Evolutionary conservation across 345 rosid species (phyloP), one percentile per base, ranked within the genome.

Genomic region (Draba incana): DNA sequence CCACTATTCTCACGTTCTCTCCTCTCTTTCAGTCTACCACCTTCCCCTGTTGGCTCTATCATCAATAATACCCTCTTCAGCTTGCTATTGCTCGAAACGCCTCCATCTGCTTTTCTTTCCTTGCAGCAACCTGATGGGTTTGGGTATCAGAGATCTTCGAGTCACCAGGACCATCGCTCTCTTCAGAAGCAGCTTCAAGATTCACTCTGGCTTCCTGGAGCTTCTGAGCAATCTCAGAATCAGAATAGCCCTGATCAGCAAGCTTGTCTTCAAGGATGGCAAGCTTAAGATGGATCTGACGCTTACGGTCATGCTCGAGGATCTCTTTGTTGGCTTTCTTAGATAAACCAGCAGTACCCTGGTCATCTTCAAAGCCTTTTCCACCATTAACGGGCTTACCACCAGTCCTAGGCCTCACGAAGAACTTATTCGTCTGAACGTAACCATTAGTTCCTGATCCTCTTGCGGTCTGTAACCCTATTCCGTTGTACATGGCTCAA

Each of bases 381-480:
- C 81, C 75, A 56, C 69, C 70, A 37, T 75, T 84, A n/a, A 84
- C 74, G 6, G 88, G 86, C 81, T 85, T 84, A 37, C 84, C 89
- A 8, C 93, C 85, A 42, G 48, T 68, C 76, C 75, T 92, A 4
- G 87, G 79, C 80, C 68, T 92, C 58, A 92, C 86, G 8, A 95
- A 92, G 52, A 95, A 95, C 81, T 82, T 91, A 78, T 88, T 94
- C 45, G 86, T 80, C 81, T 91, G 98, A 54, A 91, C 81, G 74
- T 94, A 86, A 1, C 99, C 99, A 54, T 94, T 94, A 15, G 99
- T 94, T 25, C 96, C 99, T 0, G 99, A 94, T n/a, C 99, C 99
- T 50, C 99, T 83, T 2, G 98, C 83, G 28, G 99, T 94, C 76
- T 86, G 96, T 49, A 94, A 73, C 2, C 97, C 99, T 33, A 89